Base-by-base conservation (phyloP, 2,329 filamentous ascomycete species). In the Ramularia collo-cygni region DNA sequence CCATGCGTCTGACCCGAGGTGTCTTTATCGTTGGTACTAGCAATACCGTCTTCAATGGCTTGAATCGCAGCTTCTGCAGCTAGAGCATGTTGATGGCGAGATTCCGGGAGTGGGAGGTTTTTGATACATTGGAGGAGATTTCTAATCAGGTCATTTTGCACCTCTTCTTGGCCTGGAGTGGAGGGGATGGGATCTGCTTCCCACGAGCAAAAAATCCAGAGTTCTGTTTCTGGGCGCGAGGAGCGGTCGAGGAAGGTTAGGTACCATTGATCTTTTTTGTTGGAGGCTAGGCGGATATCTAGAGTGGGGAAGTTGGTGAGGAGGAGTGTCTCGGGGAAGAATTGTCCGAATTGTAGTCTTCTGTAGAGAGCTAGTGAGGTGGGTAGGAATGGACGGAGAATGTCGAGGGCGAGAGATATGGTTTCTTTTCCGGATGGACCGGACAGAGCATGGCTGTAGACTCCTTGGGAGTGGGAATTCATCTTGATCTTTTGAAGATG, bases 181-280 rank as follows among this genome's bases (percentile, higher is more conserved):
- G 21, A 17, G 26, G 12, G 29, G 9, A 9, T 19, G 2, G 7
- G 15, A 12, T 37, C n/a, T 4, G 32, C 28, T 41, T 63, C 37
- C 63, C 61, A 50, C 38, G 39, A 44, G 16, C 48, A 61, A 57
- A 79, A 84, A 1, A 84, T 53, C 73, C 76, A 83, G 19, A 77
- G 64, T 46, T 83, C 74, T 0, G 81, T 84, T 55, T 83, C 79
- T 0, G 76, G 77, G 0, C 71, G 68, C 38, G 68, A 68, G 3
- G 72, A 72, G 14, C 79, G 67, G 57, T 85, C 81, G 4, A 81
- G 55, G 53, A 79, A 83, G 0, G 74, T 76, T 1, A 72, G 69
- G 54, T 83, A 79, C 53, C 62, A 65, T 4, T 40, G 39, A 6
- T 18, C 28, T 9, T 19, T 28, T 2, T 37, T 10, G 31, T 18